Conservation (phyloP, 768 basidiomycete genomes). For the Lactifluus piperatus region DNA sequence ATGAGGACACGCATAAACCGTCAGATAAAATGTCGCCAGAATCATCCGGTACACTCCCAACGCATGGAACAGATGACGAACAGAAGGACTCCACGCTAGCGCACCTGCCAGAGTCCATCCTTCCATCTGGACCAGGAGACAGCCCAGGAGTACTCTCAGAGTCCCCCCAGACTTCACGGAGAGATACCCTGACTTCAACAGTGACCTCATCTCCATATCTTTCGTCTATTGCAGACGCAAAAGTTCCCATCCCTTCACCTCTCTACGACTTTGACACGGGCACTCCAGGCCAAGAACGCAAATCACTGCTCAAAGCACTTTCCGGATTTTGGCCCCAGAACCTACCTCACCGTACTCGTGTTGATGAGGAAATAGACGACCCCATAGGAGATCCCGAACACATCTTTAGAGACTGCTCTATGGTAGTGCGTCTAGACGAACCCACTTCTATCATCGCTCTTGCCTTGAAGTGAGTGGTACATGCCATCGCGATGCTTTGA, state of each 20-base stretch:
- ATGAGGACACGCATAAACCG: conserved; percentile 36
- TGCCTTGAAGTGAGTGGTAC: conserved; percentile 62
- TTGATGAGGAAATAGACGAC: conserved; percentile 55
- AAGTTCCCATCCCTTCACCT: conserved; percentile 13
- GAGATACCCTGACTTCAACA: conserved; percentile 28
- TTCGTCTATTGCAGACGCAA: conserved; percentile 13
- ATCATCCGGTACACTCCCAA: conserved; percentile 5
- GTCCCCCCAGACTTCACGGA: conserved; percentile 1
- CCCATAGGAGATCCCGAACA: conserved; percentile 78
- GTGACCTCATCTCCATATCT: conserved; percentile 48
- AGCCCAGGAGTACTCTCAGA: neutral
- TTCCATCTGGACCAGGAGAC: neutral
- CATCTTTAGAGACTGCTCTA: conserved; percentile 88
- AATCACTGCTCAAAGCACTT: conserved; percentile 73
- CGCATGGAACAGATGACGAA: neutral
- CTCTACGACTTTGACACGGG: conserved; percentile 45
- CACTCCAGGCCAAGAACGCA: conserved; percentile 47
- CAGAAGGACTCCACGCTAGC: neutral
- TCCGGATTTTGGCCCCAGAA: conserved; percentile 75
- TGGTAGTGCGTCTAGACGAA: conserved; percentile 93
- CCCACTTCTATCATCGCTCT: conserved; percentile 97
- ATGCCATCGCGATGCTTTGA: neutral
- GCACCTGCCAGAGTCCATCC: neutral
- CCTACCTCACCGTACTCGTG: conserved; percentile 41
- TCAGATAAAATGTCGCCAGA: conserved; percentile 25